Evolutionary conservation across 192 early-diverging fungal species (phyloP), one percentile per base, ranked within the genome.

Genomic region (Podila verticillata): DNA sequence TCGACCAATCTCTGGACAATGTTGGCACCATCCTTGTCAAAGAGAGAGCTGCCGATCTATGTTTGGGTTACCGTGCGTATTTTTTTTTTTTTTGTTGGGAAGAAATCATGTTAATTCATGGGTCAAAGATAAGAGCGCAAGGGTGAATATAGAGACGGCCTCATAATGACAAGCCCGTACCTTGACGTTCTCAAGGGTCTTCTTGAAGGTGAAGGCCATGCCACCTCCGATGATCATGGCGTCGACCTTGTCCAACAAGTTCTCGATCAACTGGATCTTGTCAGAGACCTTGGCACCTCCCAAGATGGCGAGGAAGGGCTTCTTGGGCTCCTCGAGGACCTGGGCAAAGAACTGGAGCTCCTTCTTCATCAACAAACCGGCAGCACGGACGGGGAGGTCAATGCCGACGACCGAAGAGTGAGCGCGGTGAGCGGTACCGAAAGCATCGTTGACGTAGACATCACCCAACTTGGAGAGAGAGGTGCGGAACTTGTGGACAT

Each of bases 141-240:
- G 49, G 49, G 6, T 0, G 7, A 51, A 20, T 24, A 17, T 7
- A 26, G 17, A 51, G 24, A 32, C 5, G 2, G 31, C 22, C 2
- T 8, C 15, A 28, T 31, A 34, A 60, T 12, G 5, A 60, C 6
- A 17, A 17, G 58, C n/a, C 36, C 28, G 73, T 84, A 88, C 87
- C 82, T 93, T 85, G 83, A 97, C 93, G 63, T 87, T 85, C 26
- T 96, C 86, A 59, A 96, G 85, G 36, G 91, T 89, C 91, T 98
- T 98, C 85, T 94, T 92, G 91, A 99, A 99, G 57, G 97, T 99
- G 88, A 97, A 99, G 66, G 96, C 95, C 97, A 99, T 99, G 35
- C 96, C 96, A 68, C 96, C 96, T 81, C 93, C 75, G 39, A 95
- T 89, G 65, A 95, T 92, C 90, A 95, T 90, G 62, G 88, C 83